phyloP scores from a whole-genome alignment of 805 yeast species.

The Yueomyces sinensis region DNA sequence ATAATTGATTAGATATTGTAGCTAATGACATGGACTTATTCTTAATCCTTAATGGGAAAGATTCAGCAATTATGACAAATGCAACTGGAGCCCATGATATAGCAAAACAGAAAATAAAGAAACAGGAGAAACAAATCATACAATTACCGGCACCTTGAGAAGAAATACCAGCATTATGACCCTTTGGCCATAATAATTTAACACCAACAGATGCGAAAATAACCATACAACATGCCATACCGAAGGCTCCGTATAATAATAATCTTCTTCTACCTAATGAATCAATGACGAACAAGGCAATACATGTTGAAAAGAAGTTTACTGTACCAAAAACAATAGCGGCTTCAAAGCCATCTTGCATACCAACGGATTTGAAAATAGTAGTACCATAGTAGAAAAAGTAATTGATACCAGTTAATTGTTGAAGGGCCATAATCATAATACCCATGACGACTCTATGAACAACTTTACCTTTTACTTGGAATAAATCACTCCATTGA shows the following conservation, averaged over 20 bases:
- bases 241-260: constrained; percentile 33
- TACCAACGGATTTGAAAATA: constrained; percentile 47
- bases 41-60: constrained; percentile 57
- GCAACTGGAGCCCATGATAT: constrained; percentile 59
- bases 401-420: constrained; percentile 53
- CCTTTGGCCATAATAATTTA: constrained; percentile 25
- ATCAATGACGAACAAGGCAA: constrained; percentile 39
- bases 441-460: constrained; percentile 37
- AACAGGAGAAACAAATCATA: constrained; percentile 53
- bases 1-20: constrained; percentile 47
- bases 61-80: constrained; percentile 48
- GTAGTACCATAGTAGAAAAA: constrained; percentile 57
- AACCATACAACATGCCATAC: constrained; percentile 33
- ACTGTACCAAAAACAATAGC: constrained; percentile 47
- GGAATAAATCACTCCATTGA: constrained; percentile 48
- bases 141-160: constrained; percentile 48
- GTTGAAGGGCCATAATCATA: constrained; percentile 50
- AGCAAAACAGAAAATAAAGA: constrained; percentile 55
- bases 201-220: constrained; percentile 52
- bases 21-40: constrained; percentile 44
- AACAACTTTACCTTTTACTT: constrained; percentile 51
- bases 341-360: constrained; percentile 43
- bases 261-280: constrained; percentile 40
- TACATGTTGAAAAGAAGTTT: constrained; percentile 45
- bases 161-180: constrained; percentile 35